Percentiles rank a stretch among this genome's conserved stretches.
These are phyloP conservation scores for Talaromyces thailandensis DNA, from an alignment of 495 filamentous ascomycete species.

Conservation along the genomic window DNA sequence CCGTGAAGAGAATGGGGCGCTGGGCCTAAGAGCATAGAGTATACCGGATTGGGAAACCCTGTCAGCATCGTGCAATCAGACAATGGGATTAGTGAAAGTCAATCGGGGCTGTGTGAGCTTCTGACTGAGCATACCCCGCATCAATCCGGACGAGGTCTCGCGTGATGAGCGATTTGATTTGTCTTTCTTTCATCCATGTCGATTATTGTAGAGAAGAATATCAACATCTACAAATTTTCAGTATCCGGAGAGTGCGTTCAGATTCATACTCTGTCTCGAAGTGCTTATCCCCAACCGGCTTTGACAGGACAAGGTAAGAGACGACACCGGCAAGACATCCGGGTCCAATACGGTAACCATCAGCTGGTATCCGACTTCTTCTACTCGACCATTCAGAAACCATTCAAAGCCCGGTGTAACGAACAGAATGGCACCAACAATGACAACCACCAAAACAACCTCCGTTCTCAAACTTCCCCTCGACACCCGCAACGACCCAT, in stretches of 20 bases:
- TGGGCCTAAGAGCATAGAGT: neutral
- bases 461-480: slow-evolving; percentile 4
- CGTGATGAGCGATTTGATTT: neutral
- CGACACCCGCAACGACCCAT: slow-evolving; percentile 2
- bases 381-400: neutral
- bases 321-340: neutral
- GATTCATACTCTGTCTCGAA: neutral
- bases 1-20: neutral
- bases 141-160: neutral
- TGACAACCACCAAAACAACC: neutral
- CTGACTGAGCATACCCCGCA: neutral
- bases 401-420: neutral
- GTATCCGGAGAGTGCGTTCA: neutral
- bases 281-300: neutral
- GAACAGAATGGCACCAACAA: slow-evolving; percentile 2
- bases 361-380: neutral
- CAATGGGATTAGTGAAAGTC: neutral
- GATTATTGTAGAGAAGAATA: neutral
- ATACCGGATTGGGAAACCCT: neutral
- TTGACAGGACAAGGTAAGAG: neutral
- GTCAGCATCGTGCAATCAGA: neutral
- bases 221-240: neutral
- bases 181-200: neutral
- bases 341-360: neutral
- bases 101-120: neutral